Base-by-base conservation (phyloP, 352 stramenopile species). In the Halophytophthora batemanensis region DNA sequence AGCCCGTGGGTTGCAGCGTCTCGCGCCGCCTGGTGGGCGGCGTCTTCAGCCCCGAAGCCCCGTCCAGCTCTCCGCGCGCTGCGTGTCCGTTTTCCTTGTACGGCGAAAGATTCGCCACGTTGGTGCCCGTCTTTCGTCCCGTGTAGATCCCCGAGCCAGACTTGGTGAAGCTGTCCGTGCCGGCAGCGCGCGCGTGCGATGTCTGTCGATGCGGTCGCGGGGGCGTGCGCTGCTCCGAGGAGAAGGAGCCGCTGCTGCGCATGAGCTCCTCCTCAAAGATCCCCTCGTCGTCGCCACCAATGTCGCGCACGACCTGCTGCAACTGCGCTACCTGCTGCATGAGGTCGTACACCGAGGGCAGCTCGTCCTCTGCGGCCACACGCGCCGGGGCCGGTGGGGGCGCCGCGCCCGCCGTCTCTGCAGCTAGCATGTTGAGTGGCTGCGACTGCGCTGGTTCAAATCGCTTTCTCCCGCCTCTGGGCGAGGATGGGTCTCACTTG, bases 331-430 rank as follows among this genome's bases (percentile, higher is more conserved):
- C 77, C 42, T 78, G 55, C 21, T 71, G 49, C 40, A 88, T 66
- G 33, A 90, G 69, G 19, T 86, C 77, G 17, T 69, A 59, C 5
- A 88, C 77, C 8, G 66, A 74, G 18, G 77, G 75, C 44, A 82
- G 49, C 12, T 70, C 53, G 31, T 55, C 51, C 4, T 49, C 48
- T 36, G 61, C 64, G 35, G 65, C 53, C 13, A 46, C 61, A 6
- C 61, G 50, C 23, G 64, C 49, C 13, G 63, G 50, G 54, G 38
- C 35, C 38, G 56, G 44, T 11, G 53, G 37, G 11, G 65, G 43
- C 28, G 49, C 39, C 25, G 39, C 22, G 25, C 25, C 25, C 25
- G 25, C 8, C 25, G 25, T 31, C 11, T 39, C 31, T 38, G 17
- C 18, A n/a, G 42, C 28, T 17, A 49, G n/a, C 42, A 49, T 49